These are phyloP conservation scores for Dunaliella sp. DNA, from an alignment of 139 green algal genomes.

Conservation along the genomic window DNA sequence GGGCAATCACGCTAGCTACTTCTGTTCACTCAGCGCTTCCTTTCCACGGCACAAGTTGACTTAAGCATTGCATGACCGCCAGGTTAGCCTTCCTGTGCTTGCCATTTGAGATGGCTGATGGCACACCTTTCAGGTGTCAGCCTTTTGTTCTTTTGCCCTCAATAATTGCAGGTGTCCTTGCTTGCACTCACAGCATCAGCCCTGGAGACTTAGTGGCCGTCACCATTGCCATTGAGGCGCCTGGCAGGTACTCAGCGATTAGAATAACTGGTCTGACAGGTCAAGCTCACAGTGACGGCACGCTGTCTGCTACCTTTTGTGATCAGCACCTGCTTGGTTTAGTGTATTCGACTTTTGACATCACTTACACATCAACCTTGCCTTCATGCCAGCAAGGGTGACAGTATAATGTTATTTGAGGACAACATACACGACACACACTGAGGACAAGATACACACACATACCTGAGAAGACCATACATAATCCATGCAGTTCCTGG, in stretches of 20 bases:
- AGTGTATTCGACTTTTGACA: neutral
- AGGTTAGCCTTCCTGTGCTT: too few species aligned
- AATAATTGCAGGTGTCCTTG: slow-evolving; percentile 57
- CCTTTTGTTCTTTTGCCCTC: too few species aligned
- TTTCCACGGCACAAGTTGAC: too few species aligned
- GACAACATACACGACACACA: neutral
- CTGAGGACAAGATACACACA: neutral
- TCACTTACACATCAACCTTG: neutral
- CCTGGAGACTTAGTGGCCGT: slow-evolving; percentile 75
- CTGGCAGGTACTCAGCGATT: slow-evolving; percentile 42
- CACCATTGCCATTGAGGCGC: slow-evolving; percentile 59
- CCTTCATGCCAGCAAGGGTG: too few species aligned
- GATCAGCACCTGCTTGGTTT: neutral
- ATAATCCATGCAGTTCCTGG: slow-evolving; percentile 3
- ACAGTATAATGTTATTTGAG: too few species aligned
- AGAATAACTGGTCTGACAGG: too few species aligned
- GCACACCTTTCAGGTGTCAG: too few species aligned
- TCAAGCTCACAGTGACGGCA: too few species aligned
- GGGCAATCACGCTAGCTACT: too few species aligned
- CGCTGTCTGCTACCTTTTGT: neutral
- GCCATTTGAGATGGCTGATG: too few species aligned
- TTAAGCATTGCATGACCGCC: too few species aligned
- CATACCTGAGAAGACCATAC: neutral
- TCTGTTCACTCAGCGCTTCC: too few species aligned
- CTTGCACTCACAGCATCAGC: slow-evolving; percentile 50